Percentiles rank a stretch among this genome's conserved stretches.
phyloP scores from a whole-genome alignment of 371 early-diverging fungal species.

The Mucor sp. region DNA sequence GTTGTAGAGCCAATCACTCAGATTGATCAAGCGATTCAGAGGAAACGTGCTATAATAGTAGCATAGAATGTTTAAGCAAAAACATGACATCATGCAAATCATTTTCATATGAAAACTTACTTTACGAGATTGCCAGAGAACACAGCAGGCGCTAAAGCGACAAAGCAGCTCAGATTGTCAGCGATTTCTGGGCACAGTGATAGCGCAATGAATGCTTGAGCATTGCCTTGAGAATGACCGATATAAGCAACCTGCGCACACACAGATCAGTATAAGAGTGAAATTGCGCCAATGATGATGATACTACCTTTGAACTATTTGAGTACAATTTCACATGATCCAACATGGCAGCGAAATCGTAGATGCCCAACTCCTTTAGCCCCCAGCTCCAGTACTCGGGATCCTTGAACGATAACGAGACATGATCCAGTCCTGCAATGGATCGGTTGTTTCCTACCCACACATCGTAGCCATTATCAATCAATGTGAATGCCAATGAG shows the following conservation, averaged over 20 bases:
- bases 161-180: conserved; percentile 48
- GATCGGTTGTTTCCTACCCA: conserved; percentile 56
- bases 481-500: conserved; percentile 58
- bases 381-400: conserved; percentile 61
- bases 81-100: conserved; percentile 5
- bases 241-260: conserved; percentile 45
- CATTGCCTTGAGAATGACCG: conserved; percentile 66
- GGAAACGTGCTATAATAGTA: conserved; percentile 31
- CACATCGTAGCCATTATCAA: conserved; percentile 55
- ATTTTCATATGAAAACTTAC: conserved; percentile 16
- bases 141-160: conserved; percentile 62
- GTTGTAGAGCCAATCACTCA: conserved; percentile 28
- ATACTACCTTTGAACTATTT: conserved; percentile 25
- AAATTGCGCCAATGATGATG: neutral
- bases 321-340: conserved; percentile 34
- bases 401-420: conserved; percentile 30
- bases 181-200: conserved; percentile 41
- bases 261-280: neutral
- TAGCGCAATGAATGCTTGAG: conserved; percentile 57
- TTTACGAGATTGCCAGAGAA: conserved; percentile 51
- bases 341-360: conserved; percentile 51
- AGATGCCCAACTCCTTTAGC: conserved; percentile 52
- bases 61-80: neutral
- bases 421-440: conserved; percentile 26
- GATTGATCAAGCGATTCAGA: conserved; percentile 28